A percentile compares a stretch with the other conserved stretches of the same genome.
Evolutionary conservation across 192 early-diverging fungal genomes (phyloP).

Genomic region (Mortierella alpina): DNA sequence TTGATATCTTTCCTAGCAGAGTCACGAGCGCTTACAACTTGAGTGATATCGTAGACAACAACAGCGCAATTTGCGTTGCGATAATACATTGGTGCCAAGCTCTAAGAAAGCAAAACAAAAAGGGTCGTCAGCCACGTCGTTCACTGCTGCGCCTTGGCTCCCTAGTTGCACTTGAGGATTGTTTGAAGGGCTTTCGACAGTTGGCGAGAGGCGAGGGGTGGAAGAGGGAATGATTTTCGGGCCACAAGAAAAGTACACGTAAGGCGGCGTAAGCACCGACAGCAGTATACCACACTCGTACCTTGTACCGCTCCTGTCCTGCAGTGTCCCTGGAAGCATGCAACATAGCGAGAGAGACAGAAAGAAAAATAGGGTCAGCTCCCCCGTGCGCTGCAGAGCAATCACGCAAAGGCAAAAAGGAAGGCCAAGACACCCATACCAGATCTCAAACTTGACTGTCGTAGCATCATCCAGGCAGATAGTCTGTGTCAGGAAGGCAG

Average conservation of each 20-base stretch:
- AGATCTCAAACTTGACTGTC: constrained; percentile 95
- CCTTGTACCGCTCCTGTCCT: constrained; percentile 79
- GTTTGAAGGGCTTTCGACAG: too few relatives aligned
- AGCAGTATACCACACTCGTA: constrained; percentile 14
- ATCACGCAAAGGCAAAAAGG: background rate
- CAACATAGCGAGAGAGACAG: background rate
- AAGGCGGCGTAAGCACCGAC: background rate
- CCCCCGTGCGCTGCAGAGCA: background rate
- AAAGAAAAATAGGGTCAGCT: background rate
- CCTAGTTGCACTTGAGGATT: too few relatives aligned
- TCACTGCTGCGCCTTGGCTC: too few relatives aligned
- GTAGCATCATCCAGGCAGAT: constrained; percentile 86
- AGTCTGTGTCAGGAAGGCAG: constrained; percentile 82
- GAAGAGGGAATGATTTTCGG: background rate
- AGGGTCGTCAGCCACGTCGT: too few relatives aligned
- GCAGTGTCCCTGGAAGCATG: constrained; percentile 70
- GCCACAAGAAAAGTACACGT: background rate
- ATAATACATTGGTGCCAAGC: constrained; percentile 82
- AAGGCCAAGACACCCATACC: constrained; percentile 55
- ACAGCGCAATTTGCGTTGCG: constrained; percentile 78
- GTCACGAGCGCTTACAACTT: constrained; percentile 58
- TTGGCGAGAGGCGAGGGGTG: background rate
- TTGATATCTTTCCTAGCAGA: background rate
- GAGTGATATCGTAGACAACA: constrained; percentile 82
- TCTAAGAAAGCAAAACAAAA: constrained; percentile 36